Base-by-base conservation (phyloP, 2,329 filamentous ascomycete species). In the Penicillium sumatraense region DNA sequence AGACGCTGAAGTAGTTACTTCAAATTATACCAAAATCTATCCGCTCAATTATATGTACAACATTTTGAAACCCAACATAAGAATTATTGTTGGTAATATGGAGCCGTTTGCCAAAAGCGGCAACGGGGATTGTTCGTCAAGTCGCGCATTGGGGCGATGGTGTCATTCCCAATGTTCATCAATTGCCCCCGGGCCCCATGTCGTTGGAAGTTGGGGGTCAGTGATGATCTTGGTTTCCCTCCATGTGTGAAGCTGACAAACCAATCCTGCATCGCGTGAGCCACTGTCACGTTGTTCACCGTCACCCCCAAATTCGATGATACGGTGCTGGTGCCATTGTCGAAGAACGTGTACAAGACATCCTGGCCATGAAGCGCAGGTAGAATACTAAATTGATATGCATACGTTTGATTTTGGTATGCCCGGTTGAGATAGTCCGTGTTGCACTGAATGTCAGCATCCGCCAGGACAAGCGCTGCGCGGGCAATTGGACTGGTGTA, bases 291-390 rank as follows among this genome's bases (percentile, higher is more conserved):
- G 35, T 72, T 70, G 5, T 59, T 41, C 2, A 69, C 65, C 1
- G 24, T 13, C 16, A 31, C 41, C 10, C 23, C 42, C 16, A 46
- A 5, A 21, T 27, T 23, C 51, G 26, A 74, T 72, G n/a, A 38
- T 61, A 1, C 75, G 13, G 27, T 77, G 0, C 63, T 68, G 54
- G 70, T 69, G 10, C 64, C 61, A 18, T 66, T 68, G 21, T 76
- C 73, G 64, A 77, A 85, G 68, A 80, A 85, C 1, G 81, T 84
- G 59, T 82, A 84, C 0, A 73, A 49, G 3, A 83, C 58, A 58
- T 86, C 83, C 33, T 75, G 66, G 13, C 80, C 81, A 63, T 86
- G 83, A 14, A 84, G 64, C 3, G 75, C 82, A 0, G 83, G 83
- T 0, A 78, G 77, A 0, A 85, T 73, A 38, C 74, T 75, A 64